Evolutionary conservation across 108 stramenopile genomes (phyloP).

Genomic region (Pseudonitzschia multiseries): DNA sequence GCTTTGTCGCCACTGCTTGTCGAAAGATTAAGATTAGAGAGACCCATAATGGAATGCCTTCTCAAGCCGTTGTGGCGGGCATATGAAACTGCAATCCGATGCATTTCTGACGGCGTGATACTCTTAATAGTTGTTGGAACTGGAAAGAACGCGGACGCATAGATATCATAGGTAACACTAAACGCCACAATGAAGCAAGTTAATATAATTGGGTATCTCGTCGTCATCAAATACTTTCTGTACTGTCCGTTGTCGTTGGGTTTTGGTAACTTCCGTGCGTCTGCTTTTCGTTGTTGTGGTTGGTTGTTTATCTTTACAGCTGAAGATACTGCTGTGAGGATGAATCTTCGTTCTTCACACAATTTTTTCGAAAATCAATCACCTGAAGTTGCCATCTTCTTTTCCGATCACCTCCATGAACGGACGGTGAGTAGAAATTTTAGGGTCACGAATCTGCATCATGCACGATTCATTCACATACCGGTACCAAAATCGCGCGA

Average conservation of each 20-base stretch:
- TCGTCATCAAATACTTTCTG: neutral
- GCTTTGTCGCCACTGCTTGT: neutral
- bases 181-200: constrained; percentile 7
- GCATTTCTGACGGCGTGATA: neutral
- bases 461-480: no score
- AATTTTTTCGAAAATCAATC: no score
- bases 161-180: constrained; percentile 2
- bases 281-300: neutral
- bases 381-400: no score
- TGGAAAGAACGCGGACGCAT: neutral
- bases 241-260: neutral
- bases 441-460: no score
- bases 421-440: no score
- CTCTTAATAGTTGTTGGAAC: neutral
- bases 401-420: no score
- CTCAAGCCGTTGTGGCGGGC: neutral
- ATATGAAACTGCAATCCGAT: neutral
- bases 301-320: neutral
- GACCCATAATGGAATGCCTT: neutral
- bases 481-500: no score
- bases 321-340: no score
- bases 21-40: constrained; percentile 3
- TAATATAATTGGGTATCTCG: neutral
- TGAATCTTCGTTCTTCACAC: no score
- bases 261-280: neutral